Base-by-base conservation (phyloP, 2,329 filamentous ascomycete genomes). In the Fusarium subglutinans region DNA sequence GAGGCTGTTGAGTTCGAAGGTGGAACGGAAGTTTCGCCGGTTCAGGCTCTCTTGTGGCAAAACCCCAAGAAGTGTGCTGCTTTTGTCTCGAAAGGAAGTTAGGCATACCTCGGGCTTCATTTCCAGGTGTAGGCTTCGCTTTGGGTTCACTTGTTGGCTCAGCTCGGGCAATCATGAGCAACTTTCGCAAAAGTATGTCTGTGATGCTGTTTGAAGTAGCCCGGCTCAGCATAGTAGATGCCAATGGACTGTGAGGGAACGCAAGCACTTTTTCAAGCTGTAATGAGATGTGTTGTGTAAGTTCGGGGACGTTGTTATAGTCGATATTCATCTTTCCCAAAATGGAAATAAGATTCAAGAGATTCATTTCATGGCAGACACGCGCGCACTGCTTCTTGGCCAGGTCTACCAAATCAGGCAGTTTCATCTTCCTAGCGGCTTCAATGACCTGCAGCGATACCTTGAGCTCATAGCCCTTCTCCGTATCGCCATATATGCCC, bases 21-120 rank as follows among this genome's bases (percentile, higher is more conserved):
- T 50, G 22, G 5, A 18, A 2, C 6, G 15, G 2, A 13, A 13
- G 10, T 3, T 6, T 3, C 5, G 15, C 6, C 22, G 6, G 3
- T 35, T 20, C 22, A 14, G 12, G 24, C 24, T 24, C 24, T 24
- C 24, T 14, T 6, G 7, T 6, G 20, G 15, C 1, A 13, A 10
- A 11, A 30, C 11, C 3, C 7, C 11, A 10, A 11, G 15, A 9
- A 9, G 7, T 9, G 22, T 7, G 14, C 3, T 17, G 7, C 24
- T 24, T 24, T n/a, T 15, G 22, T n/a, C 14, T 30, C 3, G 17
- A 20, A 8, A 3, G 17, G 24, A 20, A 11, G 9, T 15, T 7
- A 15, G 26, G 18, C 20, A 20, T 14, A n/a, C 18, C 17, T 20
- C 8, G 30, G 9, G 9, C 6, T 35, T 18, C 20, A 30, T 30